phyloP scores from a whole-genome alignment of 805 yeast species.

The Martiniozyma abietophila region DNA sequence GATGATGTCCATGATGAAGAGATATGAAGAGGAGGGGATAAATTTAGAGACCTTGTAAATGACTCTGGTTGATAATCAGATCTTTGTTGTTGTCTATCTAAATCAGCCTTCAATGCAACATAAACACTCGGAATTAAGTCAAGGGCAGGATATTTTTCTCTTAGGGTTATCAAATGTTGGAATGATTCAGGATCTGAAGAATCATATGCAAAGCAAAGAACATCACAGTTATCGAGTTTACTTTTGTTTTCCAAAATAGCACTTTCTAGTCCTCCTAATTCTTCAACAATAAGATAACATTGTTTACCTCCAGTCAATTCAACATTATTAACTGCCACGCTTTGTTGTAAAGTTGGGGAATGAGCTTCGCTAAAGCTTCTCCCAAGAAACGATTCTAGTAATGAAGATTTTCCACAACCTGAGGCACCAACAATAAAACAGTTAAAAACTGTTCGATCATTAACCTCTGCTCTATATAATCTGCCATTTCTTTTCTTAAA shows the following conservation, averaged over 20 bases:
- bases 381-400: conserved; percentile 73
- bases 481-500: conserved; percentile 58
- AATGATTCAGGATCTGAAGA: conserved; percentile 95
- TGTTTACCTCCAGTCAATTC: conserved; percentile 94
- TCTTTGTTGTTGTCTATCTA: conserved; percentile 92
- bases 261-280: conserved; percentile 77
- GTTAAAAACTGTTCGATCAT: conserved; percentile 85
- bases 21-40: conserved; percentile 83
- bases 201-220: conserved; percentile 81
- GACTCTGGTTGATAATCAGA: conserved; percentile 81
- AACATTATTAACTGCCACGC: conserved; percentile 82
- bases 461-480: conserved; percentile 53
- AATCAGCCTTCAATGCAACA: conserved; percentile 91
- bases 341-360: conserved; percentile 74
- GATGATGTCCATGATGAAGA: conserved; percentile 88
- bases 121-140: conserved; percentile 71
- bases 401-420: conserved; percentile 78
- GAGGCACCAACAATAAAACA: conserved; percentile 83
- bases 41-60: conserved; percentile 53
- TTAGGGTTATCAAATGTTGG: conserved; percentile 65
- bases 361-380: conserved; percentile 62
- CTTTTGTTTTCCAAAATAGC: conserved; percentile 66
- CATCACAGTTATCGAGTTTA: conserved; percentile 80
- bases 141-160: conserved; percentile 46
- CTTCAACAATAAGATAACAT: conserved; percentile 85